phyloP scores from a whole-genome alignment of 495 filamentous ascomycete species.

The Daldinia grandis region DNA sequence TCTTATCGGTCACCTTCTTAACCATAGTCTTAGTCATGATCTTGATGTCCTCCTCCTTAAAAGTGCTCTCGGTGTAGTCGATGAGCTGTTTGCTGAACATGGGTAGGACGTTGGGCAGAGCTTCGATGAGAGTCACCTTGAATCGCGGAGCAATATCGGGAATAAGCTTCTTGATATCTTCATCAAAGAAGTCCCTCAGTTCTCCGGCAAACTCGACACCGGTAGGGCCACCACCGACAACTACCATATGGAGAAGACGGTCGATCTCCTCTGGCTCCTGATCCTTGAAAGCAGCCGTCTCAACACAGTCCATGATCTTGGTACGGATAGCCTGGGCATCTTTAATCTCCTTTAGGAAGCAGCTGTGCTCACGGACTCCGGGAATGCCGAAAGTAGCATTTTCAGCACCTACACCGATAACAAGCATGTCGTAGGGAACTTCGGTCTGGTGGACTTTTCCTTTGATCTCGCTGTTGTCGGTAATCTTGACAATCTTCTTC shows the following conservation, averaged over 20 bases:
- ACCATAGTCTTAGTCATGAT: constrained; percentile 99
- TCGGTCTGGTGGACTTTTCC: constrained; percentile 83
- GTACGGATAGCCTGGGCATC: constrained; percentile 96
- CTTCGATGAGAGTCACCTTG: constrained; percentile 96
- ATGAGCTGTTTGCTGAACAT: constrained; percentile 99
- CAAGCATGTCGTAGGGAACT: constrained; percentile 97
- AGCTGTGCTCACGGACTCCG: constrained; percentile 92
- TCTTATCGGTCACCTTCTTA: constrained; percentile 94
- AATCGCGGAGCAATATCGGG: constrained; percentile 94
- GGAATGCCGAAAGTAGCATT: constrained; percentile 99
- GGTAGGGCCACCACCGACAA: constrained; percentile 96
- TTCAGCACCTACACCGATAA: constrained; percentile 95
- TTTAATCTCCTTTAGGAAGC: constrained; percentile 97
- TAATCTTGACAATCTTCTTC: constrained; percentile 84
- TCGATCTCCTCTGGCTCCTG: constrained; percentile 89
- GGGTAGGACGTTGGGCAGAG: constrained; percentile 95
- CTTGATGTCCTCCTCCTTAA: constrained; percentile 97
- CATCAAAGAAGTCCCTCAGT: constrained; percentile 97
- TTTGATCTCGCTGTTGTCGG: constrained; percentile 92
- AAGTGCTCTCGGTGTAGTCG: constrained; percentile 98
- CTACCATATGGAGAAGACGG: constrained; percentile 98
- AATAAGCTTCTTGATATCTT: constrained; percentile 97
- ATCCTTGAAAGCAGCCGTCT: constrained; percentile 98
- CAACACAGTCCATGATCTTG: constrained; percentile 99
- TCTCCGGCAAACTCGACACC: constrained; percentile 99